Base-by-base conservation (phyloP, 1,284 basidiomycete species). In the Sporisorium graminicola region DNA sequence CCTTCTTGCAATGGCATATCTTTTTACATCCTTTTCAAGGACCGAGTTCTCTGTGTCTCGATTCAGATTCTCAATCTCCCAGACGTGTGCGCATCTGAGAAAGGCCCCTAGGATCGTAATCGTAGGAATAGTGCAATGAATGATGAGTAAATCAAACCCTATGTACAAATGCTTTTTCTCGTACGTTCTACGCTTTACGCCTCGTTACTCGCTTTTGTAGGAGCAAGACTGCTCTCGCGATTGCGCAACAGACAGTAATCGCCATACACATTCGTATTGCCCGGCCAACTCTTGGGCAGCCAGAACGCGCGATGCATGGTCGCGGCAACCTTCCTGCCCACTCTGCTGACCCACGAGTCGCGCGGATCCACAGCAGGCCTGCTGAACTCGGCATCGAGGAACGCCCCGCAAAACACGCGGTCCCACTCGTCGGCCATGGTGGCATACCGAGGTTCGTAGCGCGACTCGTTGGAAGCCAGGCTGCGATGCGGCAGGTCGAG, bases 301-400 rank as follows among this genome's bases (percentile, higher is more conserved):
- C 77, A 83, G 16, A 83, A 66, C 3, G 70, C 72, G 12, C 82
- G 61, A 31, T 80, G 79, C 18, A 82, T 6, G 5, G 74, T 73
- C 3, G 72, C 74, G 2, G 40, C 40, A 1, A 75, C 35, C 47
- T 57, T 62, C 13, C 24, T 50, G 8, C 9, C 58, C 16, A 49
- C 4, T 37, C 27, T 54, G 44, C n/a, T 65, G 18, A 53, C 12
- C 26, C 37, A 16, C 22, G 47, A 51, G 26, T 70, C 57, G 16
- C 47, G 27, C 14, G 55, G 52, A 9, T 67, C 64, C 0, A 67
- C 52, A 3, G 60, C 76, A 3, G 60, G 58, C 7, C 77, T 65
- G 52, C 74, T 77, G 29, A 61, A 73, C 6, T 76, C 76, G 0
- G 77, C 70, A 49, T 85, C 84, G n/a, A 85, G 62, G 58, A 85